These are phyloP conservation scores for Bretziella fagacearum DNA, from an alignment of 2,329 filamentous ascomycete genomes.

Conservation along the genomic window DNA sequence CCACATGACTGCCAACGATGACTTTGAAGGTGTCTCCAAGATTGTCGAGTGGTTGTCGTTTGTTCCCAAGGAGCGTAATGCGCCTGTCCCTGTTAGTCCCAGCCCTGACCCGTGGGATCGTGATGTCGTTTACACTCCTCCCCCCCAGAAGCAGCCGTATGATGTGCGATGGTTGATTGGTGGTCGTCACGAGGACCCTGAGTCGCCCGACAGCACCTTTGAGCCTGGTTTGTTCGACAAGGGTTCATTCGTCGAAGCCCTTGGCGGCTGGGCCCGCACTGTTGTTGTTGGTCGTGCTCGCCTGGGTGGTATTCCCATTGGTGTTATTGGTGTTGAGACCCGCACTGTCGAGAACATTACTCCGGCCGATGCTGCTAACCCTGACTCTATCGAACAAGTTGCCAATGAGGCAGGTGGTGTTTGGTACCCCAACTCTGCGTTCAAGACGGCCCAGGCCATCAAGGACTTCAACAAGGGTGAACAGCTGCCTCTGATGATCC, in stretches of 20 bases:
- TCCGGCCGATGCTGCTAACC: constrained; percentile 92
- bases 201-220: constrained; percentile 56
- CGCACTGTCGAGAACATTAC: constrained; percentile 93
- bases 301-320: constrained; percentile 91
- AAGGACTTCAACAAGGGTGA: constrained; percentile 98
- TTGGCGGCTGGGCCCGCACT: constrained; percentile 92
- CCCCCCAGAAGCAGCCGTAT: constrained; percentile 62
- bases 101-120: constrained; percentile 82
- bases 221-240: constrained; percentile 87
- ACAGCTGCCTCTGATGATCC: constrained; percentile 95
- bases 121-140: constrained; percentile 69
- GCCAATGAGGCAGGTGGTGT: constrained; percentile 92
- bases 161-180: constrained; percentile 89
- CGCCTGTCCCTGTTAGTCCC: constrained; percentile 80
- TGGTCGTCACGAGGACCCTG: constrained; percentile 39
- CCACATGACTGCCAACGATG: constrained; percentile 93
- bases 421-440: constrained; percentile 99
- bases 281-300: constrained; percentile 94
- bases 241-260: constrained; percentile 89
- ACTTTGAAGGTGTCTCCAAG: constrained; percentile 94
- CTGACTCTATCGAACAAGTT: constrained; percentile 93
- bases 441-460: constrained; percentile 98
- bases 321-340: constrained; percentile 94
- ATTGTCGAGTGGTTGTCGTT: constrained; percentile 98
- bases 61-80: constrained; percentile 86